A percentile compares a stretch with the other conserved stretches of the same genome.
Conservation (phyloP, 1,139 yeast genomes). For the Eremothecium gossypii region DNA sequence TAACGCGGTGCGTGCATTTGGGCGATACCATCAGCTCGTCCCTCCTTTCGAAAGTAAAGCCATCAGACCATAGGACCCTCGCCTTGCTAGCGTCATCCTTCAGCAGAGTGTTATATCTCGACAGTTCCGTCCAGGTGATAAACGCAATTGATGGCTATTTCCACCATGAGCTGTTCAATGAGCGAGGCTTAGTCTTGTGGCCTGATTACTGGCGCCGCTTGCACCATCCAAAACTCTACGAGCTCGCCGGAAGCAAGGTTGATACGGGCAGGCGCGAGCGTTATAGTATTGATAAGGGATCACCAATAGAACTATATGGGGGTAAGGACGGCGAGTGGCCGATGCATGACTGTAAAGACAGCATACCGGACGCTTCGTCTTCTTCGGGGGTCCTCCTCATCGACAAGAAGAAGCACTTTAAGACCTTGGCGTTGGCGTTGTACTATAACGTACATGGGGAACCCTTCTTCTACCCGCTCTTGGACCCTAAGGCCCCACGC, state of each 20-base stretch:
- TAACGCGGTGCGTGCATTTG: slow-evolving; percentile 9
- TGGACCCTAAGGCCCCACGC: slow-evolving; percentile 51
- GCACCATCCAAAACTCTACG: slow-evolving; percentile 85
- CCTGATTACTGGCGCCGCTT: slow-evolving; percentile 15
- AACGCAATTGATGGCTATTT: slow-evolving; percentile 10
- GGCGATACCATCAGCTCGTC: slow-evolving; percentile 6
- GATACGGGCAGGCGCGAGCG: slow-evolving; percentile 1
- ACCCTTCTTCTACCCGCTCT: slow-evolving; percentile 41
- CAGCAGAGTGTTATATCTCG: slow-evolving; percentile 11
- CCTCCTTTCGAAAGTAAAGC: slow-evolving; percentile 7
- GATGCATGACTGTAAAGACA: slow-evolving; percentile 43
- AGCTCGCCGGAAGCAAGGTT: slow-evolving; percentile 91
- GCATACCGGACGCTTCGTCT: slow-evolving; percentile 49
- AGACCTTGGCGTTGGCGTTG: slow-evolving; percentile 39
- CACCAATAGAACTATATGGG: slow-evolving; percentile 5
- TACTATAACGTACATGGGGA: slow-evolving; percentile 55
- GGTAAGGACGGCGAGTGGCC: slow-evolving; percentile 17
- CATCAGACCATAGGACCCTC: slow-evolving; percentile 11
- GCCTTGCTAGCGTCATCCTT: slow-evolving; percentile 13
- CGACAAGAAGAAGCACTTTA: slow-evolving; percentile 43
- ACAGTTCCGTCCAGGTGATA: slow-evolving; percentile 12
- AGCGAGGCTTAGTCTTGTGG: slow-evolving; percentile 14
- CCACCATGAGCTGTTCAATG: slow-evolving; percentile 6
- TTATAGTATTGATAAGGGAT: slow-evolving; percentile 5
- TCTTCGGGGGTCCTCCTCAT: slow-evolving; percentile 52